Base-by-base conservation (phyloP, 2,329 filamentous ascomycete species). In the Colletotrichum orchidophilum region DNA sequence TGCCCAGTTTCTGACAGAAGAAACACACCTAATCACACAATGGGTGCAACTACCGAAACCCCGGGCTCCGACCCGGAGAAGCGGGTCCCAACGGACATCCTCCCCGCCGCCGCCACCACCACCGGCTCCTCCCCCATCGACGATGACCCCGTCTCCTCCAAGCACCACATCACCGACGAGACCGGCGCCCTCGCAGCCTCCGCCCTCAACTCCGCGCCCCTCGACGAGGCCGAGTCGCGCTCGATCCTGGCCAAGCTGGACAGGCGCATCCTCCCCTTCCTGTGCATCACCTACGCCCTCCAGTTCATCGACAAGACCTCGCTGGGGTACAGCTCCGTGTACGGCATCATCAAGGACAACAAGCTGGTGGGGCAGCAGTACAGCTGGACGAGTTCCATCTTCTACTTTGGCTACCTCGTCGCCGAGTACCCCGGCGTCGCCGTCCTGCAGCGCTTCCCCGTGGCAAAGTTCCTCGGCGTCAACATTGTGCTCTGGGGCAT, bases 381-480 rank as follows among this genome's bases (percentile, higher is more conserved):
- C 60, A 78, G 77, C 11, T 78, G 77, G 74, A 75, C 75, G 8
- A 77, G 77, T n/a, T 76, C 79, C 61, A 77, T 80, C 52, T 80
- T 80, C 59, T 80, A 80, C 52, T 79, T 80, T 59, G 79, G 79
- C 6, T 79, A 79, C 59, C 75, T 80, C 5, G 66, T 69, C 6
- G 79, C 78, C 3, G 78, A 77, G 15, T 80, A 79, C 57, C 79
- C 79, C 2, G 74, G 79, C 53, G 76, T 78, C 11, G 76, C 77
- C 9, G 66, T 80, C 11, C 75, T 77, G 9, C 79, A 80, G 63
- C 70, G 70, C 11, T 79, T 73, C 18, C 76, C 77, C 8, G 77
- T 76, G 0, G 74, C 77, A 24, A 74, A 75, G 15, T 79, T 82
- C 27, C 74, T 78, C 12, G 76, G 77, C 15, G 54, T 68, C 6